Percentiles rank a stretch among this genome's conserved stretches.
These are phyloP conservation scores for Pythium vanterpoolii DNA, from an alignment of 352 stramenopile genomes.

Conservation along the genomic window DNA sequence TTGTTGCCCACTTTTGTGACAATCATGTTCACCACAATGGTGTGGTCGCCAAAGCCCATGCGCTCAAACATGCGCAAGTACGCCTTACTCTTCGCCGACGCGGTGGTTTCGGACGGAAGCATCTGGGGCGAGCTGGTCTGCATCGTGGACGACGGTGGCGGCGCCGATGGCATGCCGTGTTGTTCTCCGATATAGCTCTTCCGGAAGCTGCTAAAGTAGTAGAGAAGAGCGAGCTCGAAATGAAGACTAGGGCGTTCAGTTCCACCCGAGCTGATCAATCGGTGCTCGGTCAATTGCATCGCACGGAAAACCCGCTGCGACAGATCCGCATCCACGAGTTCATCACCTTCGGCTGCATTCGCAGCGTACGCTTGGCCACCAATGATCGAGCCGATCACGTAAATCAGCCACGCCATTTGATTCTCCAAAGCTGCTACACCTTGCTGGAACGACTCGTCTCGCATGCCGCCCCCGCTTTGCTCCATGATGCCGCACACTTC, in stretches of 20 bases:
- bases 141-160: constrained; percentile 49
- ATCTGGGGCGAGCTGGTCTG: constrained; percentile 74
- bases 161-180: constrained; percentile 81
- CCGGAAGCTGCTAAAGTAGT: constrained; percentile 95
- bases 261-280: constrained; percentile 87
- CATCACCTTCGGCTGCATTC: constrained; percentile 90
- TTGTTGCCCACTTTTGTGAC: constrained; percentile 99
- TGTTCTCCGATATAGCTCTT: constrained; percentile 92
- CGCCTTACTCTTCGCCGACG: constrained; percentile 93
- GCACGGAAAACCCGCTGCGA: constrained; percentile 95
- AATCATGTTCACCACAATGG: constrained; percentile 97
- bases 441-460: constrained; percentile 49
- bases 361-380: constrained; percentile 94
- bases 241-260: constrained; percentile 86
- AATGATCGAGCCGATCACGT: constrained; percentile 96
- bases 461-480: constrained; percentile 40
- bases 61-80: constrained; percentile 98
- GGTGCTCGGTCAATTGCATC: constrained; percentile 94
- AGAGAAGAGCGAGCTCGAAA: constrained; percentile 95
- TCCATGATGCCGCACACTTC: constrained; percentile 83
- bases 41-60: constrained; percentile 96
- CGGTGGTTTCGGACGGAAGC: constrained; percentile 62
- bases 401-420: constrained; percentile 97
- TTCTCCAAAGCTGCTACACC: constrained; percentile 89
- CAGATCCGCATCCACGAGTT: constrained; percentile 95